These are phyloP conservation scores for Pneumocystis murina DNA, from an alignment of 1,139 yeast genomes.

Conservation along the genomic window DNA sequence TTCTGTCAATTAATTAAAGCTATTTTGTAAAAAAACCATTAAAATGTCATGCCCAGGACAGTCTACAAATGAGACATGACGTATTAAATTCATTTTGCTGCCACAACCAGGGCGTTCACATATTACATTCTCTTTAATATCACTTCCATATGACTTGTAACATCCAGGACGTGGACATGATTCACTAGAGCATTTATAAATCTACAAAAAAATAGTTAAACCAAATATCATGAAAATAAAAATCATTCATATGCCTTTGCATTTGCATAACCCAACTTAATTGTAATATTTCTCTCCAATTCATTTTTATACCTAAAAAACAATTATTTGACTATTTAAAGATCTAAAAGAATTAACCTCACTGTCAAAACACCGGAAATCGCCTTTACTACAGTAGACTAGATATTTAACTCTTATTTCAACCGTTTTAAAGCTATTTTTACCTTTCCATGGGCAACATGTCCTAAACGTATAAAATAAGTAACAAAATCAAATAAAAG, in stretches of 20 bases:
- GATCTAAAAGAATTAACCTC: slow-evolving; percentile 78
- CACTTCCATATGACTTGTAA: slow-evolving; percentile 86
- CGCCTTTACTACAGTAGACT: slow-evolving; percentile 91
- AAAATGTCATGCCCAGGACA: slow-evolving; percentile 99
- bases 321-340: slow-evolving; percentile 8
- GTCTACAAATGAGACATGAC: slow-evolving; percentile 97
- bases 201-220: slow-evolving; percentile 21
- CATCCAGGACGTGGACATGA: slow-evolving; percentile 89
- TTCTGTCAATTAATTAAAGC: background rate
- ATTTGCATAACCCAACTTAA: slow-evolving; percentile 95
- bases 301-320: slow-evolving; percentile 3
- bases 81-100: slow-evolving; percentile 75
- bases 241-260: slow-evolving; percentile 38
- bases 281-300: slow-evolving; percentile 95
- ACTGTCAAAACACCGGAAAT: slow-evolving; percentile 98
- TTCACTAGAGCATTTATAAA: slow-evolving; percentile 79
- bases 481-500: background rate
- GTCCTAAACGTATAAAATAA: slow-evolving; percentile 22
- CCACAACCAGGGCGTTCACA: slow-evolving; percentile 64
- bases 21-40: slow-evolving; percentile 33
- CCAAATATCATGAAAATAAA: background rate
- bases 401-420: background rate
- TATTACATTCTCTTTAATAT: slow-evolving; percentile 84
- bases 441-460: slow-evolving; percentile 93
- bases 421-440: background rate